Conservation (phyloP, 2,329 filamentous ascomycete genomes). For the Massarina eburnea region DNA sequence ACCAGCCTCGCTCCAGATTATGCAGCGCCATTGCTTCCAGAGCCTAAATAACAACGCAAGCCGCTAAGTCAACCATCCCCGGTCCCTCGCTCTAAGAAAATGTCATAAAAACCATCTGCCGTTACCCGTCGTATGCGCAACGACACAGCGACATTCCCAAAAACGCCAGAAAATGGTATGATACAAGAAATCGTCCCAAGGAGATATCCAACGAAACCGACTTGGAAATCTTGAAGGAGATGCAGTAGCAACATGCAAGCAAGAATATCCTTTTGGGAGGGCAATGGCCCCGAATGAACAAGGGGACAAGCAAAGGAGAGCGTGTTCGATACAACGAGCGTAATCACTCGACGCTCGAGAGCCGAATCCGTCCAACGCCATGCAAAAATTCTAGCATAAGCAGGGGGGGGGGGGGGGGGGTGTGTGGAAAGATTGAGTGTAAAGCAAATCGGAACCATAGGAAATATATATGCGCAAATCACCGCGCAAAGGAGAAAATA, state of each 20-base stretch:
- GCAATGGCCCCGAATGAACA: constrained; percentile 24
- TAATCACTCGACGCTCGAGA: constrained; percentile 24
- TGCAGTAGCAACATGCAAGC: constrained; percentile 32
- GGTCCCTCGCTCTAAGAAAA: constrained; percentile 3
- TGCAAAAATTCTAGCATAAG: constrained; percentile 25
- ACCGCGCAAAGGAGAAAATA: constrained; percentile 30
- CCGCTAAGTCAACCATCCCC: constrained; percentile 5
- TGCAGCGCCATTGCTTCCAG: constrained; percentile 25
- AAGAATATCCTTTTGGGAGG: constrained; percentile 30
- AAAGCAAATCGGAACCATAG: no score
- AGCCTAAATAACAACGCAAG: constrained; percentile 22
- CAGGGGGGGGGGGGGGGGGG: constrained; percentile 10
- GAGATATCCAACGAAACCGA: constrained; percentile 9
- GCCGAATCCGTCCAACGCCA: constrained; percentile 33
- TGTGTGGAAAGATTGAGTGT: background rate
- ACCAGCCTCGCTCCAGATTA: constrained; percentile 24
- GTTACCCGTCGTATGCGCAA: constrained; percentile 16
- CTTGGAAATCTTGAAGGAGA: constrained; percentile 8
- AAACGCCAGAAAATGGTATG: constrained; percentile 32
- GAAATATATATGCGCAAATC: no score
- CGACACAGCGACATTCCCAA: background rate
- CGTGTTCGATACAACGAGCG: constrained; percentile 36
- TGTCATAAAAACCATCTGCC: constrained; percentile 9
- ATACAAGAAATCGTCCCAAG: constrained; percentile 22
- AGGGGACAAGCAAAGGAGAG: constrained; percentile 11